These are phyloP conservation scores for Bryoglossum gracile DNA, from an alignment of 495 filamentous ascomycete species.

Conservation along the genomic window DNA sequence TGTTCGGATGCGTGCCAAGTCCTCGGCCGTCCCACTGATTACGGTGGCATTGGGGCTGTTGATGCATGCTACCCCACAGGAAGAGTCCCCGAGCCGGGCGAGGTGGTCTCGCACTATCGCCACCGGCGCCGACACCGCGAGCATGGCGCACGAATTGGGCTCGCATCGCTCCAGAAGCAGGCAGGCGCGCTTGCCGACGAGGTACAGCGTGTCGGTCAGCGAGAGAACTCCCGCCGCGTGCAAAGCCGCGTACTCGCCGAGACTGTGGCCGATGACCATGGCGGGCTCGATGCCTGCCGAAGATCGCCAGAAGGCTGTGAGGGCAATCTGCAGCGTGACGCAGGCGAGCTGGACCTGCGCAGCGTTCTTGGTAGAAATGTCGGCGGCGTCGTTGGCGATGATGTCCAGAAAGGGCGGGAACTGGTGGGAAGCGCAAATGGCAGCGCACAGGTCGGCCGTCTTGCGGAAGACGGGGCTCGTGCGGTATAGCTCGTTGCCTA, in stretches of 20 bases:
- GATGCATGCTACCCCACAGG: slow-evolving; percentile 47
- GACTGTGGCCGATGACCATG: slow-evolving; percentile 77
- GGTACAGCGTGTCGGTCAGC: slow-evolving; percentile 68
- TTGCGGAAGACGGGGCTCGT: slow-evolving; percentile 55
- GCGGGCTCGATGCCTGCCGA: slow-evolving; percentile 69
- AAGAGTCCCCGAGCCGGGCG: slow-evolving; percentile 18
- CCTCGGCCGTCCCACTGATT: slow-evolving; percentile 40
- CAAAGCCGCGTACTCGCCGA: slow-evolving; percentile 82
- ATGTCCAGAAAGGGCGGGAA: slow-evolving; percentile 61
- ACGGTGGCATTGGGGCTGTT: slow-evolving; percentile 55
- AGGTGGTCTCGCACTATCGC: slow-evolving; percentile 33
- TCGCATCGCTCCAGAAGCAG: slow-evolving; percentile 66
- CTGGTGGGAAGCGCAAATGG: slow-evolving; percentile 56
- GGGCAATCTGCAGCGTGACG: slow-evolving; percentile 73
- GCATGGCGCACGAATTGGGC: slow-evolving; percentile 60
- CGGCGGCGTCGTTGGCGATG: too few species aligned
- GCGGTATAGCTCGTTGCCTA: slow-evolving; percentile 62
- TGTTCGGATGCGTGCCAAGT: too few species aligned
- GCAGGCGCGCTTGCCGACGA: slow-evolving; percentile 69
- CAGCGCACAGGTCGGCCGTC: slow-evolving; percentile 61
- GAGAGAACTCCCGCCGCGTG: slow-evolving; percentile 74
- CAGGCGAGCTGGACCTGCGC: slow-evolving; percentile 63
- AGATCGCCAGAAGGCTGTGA: slow-evolving; percentile 64
- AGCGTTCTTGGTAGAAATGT: slow-evolving; percentile 61
- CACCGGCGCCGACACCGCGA: slow-evolving; percentile 43